Evolutionary conservation across 129 eudicot genomes (phyloP), one percentile per base, ranked within the genome.

Genomic region (Smallanthus sonchifolius): DNA sequence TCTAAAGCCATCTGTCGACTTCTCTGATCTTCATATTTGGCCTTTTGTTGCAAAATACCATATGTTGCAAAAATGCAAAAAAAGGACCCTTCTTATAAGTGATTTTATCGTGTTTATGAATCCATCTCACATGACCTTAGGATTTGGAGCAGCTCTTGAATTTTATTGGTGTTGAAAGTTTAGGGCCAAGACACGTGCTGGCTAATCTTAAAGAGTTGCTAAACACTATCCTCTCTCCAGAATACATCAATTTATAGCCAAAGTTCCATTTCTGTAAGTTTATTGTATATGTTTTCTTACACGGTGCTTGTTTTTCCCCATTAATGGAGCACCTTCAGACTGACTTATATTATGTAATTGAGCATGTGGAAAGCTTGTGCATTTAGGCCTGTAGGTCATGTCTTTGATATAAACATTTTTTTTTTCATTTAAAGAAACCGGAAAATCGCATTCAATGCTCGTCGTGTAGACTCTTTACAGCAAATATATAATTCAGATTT

Each of bases 121-220:
- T 57, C 20, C 32, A 62, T 40, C 47, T 76, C 37, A 4, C 36
- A 43, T 62, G 75, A 10, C 38, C 77, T 74, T 75, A 95, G 99
- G 99, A 95, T 80, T 62, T 95, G 79, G 97, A 95, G 83, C 99
- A 95, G 87, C 94, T 91, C 2, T 72, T 95, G 90, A 95, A 88
- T 83, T 91, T 70, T 69, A 87, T 95, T 32, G 99, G 99, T 3
- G 84, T 79, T 65, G 82, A 84, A 65, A 95, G 99, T 82, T 79
- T 95, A 85, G 99, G 99, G 72, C 99, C 99, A 19, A 84, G 99
- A 19, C 97, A 95, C 74, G 88, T 95, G 34, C 55, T 95, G 84
- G 97, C 96, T 14, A 95, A 95, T 77, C 67, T 95, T 83, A 88
- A 86, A 84, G 94, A 86, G 87, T 96, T 95, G 42, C 77, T 85